Base-by-base conservation (phyloP, 305 asterid species). In the Fraxinus platypoda region DNA sequence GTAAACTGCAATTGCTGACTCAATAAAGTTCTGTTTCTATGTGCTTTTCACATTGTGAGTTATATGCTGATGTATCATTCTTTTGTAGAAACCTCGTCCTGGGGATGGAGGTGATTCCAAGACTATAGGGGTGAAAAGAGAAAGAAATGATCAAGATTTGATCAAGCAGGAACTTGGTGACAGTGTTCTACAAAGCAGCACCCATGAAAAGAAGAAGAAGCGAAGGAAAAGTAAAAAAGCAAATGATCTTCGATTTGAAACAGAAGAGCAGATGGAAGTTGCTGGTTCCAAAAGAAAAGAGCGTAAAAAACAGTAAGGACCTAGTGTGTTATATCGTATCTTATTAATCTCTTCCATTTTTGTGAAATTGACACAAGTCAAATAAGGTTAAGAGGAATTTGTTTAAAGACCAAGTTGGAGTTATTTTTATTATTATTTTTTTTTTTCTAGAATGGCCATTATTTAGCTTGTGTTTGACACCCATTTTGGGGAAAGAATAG, bases 291-390 rank as follows among this genome's bases (percentile, higher is more conserved):
- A 85, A 76, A 91, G 94, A 83, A 96, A 92, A 87, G 98, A 96
- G 85, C 98, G 93, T 81, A 92, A 87, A 90, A 96, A 91, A 82
- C 90, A 88, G 98, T 96, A 89, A 90, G 98, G 9, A 43, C 49
- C 78, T 81, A 2, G 59, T 59, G 15, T 64, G 23, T 34, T 62
- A 78, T 68, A n/a, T 19, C 52, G 35, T 23, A 62, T 28, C 33
- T 41, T 35, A 3, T 34, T 37, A n/a, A 34, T 38, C 76, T 23
- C 64, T 68, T 23, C 74, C 76, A 46, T 35, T 49, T 31, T 66
- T 23, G 70, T 59, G 70, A 59, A 59, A 59, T 59, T 25, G n/a
- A 66, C 73, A 25, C 73, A 4, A 25, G 34, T 66, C 35, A 23
- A 23, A 11, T 66, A 66, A 66, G 34, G 73, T n/a, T 54, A 15